These are phyloP conservation scores for Ophiosphaerella narmari DNA, from an alignment of 2,329 filamentous ascomycete species.

Conservation along the genomic window DNA sequence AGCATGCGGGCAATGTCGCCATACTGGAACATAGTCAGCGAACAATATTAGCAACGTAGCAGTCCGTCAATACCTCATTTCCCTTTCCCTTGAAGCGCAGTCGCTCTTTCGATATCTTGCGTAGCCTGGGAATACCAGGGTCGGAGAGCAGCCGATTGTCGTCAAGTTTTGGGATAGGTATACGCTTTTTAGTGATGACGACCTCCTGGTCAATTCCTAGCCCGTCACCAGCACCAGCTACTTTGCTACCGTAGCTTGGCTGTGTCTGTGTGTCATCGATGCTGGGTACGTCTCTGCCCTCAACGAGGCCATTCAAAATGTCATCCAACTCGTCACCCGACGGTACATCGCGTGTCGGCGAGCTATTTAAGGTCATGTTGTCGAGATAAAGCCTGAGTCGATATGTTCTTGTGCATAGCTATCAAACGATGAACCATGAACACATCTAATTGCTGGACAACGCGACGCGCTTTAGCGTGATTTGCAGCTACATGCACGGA, in stretches of 20 bases:
- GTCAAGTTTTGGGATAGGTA: conserved; percentile 84
- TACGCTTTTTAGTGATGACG: conserved; percentile 75
- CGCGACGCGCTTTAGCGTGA: conserved; percentile 20
- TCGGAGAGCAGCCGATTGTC: conserved; percentile 80
- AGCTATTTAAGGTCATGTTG: conserved; percentile 28
- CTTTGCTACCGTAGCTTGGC: conserved; percentile 18
- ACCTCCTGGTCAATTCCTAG: conserved; percentile 88
- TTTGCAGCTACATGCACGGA: conserved; percentile 17
- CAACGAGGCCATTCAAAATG: conserved; percentile 75
- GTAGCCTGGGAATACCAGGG: conserved; percentile 81
- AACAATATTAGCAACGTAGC: background rate
- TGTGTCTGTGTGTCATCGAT: conserved; percentile 30
- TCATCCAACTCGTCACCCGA: conserved; percentile 62
- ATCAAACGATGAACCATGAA: background rate
- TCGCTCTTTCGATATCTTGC: conserved; percentile 68
- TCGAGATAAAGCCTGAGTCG: background rate
- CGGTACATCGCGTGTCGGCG: conserved; percentile 19
- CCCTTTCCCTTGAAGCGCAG: conserved; percentile 90
- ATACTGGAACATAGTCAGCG: conserved; percentile 61
- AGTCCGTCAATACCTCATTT: conserved; percentile 69
- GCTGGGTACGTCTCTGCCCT: conserved; percentile 54
- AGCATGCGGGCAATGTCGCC: conserved; percentile 81
- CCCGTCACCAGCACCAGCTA: conserved; percentile 51
- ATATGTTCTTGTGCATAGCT: background rate
- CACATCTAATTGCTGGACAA: background rate